Evolutionary conservation across 2,329 filamentous ascomycete species (phyloP).

Genomic region (Talaromyces sp.): DNA sequence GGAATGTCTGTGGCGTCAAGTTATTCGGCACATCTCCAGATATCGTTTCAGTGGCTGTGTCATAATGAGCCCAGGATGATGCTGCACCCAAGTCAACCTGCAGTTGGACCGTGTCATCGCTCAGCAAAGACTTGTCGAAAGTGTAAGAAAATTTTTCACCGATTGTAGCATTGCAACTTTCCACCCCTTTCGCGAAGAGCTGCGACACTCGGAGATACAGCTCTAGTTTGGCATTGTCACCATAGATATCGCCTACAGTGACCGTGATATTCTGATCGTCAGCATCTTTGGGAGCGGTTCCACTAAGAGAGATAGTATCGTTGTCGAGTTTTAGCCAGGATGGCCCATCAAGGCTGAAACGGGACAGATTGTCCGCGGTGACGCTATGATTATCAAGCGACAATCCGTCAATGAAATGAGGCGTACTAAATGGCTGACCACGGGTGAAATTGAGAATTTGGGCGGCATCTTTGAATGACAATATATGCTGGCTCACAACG

Average conservation of each 20-base stretch:
- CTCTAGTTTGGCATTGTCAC: slow-evolving; percentile 58
- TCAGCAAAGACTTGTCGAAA: slow-evolving; percentile 46
- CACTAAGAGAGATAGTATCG: slow-evolving; percentile 59
- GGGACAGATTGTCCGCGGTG: slow-evolving; percentile 49
- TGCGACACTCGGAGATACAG: slow-evolving; percentile 47
- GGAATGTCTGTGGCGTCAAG: slow-evolving; percentile 37
- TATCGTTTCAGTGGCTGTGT: slow-evolving; percentile 43
- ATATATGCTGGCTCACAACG: slow-evolving; percentile 65
- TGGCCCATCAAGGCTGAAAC: slow-evolving; percentile 57
- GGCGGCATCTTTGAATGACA: slow-evolving; percentile 60
- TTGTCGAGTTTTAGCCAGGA: slow-evolving; percentile 68
- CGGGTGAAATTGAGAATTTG: slow-evolving; percentile 58
- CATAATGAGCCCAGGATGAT: slow-evolving; percentile 50
- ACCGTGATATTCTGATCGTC: slow-evolving; percentile 62
- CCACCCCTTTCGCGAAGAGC: slow-evolving; percentile 45
- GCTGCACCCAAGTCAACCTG: slow-evolving; percentile 45
- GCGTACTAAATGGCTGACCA: slow-evolving; percentile 53
- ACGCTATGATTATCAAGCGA: slow-evolving; percentile 57
- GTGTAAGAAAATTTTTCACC: slow-evolving; percentile 50
- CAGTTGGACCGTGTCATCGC: slow-evolving; percentile 40
- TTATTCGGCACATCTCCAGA: slow-evolving; percentile 49
- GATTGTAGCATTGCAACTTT: slow-evolving; percentile 47
- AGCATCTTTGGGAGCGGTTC: slow-evolving; percentile 60
- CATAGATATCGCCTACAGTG: slow-evolving; percentile 57
- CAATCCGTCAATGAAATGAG: slow-evolving; percentile 51